Evolutionary conservation across 2,329 filamentous ascomycete species (phyloP).

Genomic region (Aspergillus fumigatiaffinis): DNA sequence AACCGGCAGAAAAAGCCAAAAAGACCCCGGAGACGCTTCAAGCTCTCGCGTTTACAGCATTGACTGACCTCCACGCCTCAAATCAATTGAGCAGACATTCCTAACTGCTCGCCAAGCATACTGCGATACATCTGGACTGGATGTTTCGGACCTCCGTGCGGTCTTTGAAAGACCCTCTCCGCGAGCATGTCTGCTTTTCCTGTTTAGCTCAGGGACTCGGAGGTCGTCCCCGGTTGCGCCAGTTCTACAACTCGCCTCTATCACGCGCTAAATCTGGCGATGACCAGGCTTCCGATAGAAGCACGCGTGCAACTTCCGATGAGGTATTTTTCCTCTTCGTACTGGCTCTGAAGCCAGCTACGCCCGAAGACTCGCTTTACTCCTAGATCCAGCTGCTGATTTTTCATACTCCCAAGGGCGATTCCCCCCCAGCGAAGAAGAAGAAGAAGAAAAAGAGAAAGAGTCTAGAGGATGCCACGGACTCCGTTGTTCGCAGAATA

Average conservation of each 20-base stretch:
- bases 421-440: not conserved
- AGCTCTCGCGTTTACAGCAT: not conserved
- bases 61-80: not conserved
- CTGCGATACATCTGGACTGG: slow-evolving; percentile 12
- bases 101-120: not conserved
- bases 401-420: not conserved
- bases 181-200: slow-evolving; percentile 34
- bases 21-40: not conserved
- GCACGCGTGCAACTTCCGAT: not conserved
- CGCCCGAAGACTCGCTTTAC: not conserved
- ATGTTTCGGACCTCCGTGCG: slow-evolving; percentile 38
- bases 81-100: not conserved
- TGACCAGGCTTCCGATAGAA: not conserved
- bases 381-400: not conserved
- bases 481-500: not conserved
- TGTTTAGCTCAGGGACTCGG: slow-evolving; percentile 26
- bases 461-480: not conserved
- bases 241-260: slow-evolving; percentile 22
- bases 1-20: slow-evolving; percentile 13
- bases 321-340: not conserved
- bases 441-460: not conserved
- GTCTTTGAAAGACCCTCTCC: slow-evolving; percentile 33
- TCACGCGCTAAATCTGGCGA: slow-evolving; percentile 9
- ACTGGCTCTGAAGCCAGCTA: not conserved
- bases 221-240: slow-evolving; percentile 20